Percentiles rank a stretch among this genome's conserved stretches.
Evolutionary conservation across 2,329 filamentous ascomycete species (phyloP).

Genomic region (Xylaria sp.): DNA sequence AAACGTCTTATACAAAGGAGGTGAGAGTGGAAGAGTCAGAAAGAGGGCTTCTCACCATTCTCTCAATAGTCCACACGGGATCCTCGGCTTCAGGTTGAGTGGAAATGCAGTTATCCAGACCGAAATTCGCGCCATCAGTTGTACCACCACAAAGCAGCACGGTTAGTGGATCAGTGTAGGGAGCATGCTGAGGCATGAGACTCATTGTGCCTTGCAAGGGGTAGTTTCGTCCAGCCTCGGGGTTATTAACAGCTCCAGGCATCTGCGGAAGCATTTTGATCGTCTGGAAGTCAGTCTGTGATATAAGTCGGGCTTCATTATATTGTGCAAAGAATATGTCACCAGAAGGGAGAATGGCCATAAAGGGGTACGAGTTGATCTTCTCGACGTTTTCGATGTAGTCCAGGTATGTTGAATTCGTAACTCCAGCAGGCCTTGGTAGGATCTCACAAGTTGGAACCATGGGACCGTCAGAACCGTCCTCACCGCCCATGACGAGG

Average conservation of each 20-base stretch:
- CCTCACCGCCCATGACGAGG: constrained; percentile 64
- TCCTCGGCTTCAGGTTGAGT: constrained; percentile 62
- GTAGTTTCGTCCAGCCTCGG: constrained; percentile 64
- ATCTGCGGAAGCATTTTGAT: constrained; percentile 63
- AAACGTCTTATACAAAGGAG: background rate
- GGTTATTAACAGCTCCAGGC: constrained; percentile 65
- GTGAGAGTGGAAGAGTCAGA: background rate
- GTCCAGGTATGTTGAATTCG: constrained; percentile 58
- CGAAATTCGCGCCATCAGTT: constrained; percentile 59
- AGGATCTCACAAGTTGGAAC: constrained; percentile 66
- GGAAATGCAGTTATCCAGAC: constrained; percentile 69
- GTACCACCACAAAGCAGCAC: constrained; percentile 68
- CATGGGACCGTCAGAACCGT: constrained; percentile 62
- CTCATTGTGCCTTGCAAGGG: constrained; percentile 67
- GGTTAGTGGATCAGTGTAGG: constrained; percentile 60
- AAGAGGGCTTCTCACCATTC: constrained; percentile 55
- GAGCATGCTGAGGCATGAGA: constrained; percentile 64
- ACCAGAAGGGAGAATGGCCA: constrained; percentile 63
- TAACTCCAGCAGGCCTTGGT: constrained; percentile 56
- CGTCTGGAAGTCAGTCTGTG: constrained; percentile 62
- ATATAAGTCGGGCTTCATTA: constrained; percentile 68
- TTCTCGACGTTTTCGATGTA: constrained; percentile 67
- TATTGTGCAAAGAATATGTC: constrained; percentile 68
- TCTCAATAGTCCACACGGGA: constrained; percentile 66
- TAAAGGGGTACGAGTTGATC: constrained; percentile 69